These are phyloP conservation scores for Blastomyces silverae DNA, from an alignment of 2,329 filamentous ascomycete genomes.

Conservation along the genomic window DNA sequence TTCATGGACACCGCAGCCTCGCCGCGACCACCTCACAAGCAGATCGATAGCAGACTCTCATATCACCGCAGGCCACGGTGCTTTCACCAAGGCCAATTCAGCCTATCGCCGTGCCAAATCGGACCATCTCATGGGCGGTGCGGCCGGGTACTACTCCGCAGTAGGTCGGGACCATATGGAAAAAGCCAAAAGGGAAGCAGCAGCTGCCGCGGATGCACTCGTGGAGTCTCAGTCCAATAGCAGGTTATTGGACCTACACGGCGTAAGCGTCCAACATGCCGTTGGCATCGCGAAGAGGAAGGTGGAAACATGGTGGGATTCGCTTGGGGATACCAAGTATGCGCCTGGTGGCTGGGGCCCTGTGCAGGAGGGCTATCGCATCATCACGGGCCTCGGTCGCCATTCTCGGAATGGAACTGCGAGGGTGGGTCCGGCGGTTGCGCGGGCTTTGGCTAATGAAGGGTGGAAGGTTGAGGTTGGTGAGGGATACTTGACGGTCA, in stretches of 20 bases:
- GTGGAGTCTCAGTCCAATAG: slow-evolving; percentile 61
- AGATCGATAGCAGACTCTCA: slow-evolving; percentile 41
- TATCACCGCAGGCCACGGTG: slow-evolving; percentile 43
- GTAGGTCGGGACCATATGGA: slow-evolving; percentile 59
- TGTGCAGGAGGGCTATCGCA: slow-evolving; percentile 55
- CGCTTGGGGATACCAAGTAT: slow-evolving; percentile 58
- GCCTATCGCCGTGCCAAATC: slow-evolving; percentile 59
- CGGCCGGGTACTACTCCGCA: slow-evolving; percentile 67
- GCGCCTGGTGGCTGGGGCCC: slow-evolving; percentile 39
- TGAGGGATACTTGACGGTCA: slow-evolving; percentile 64
- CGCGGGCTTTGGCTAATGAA: slow-evolving; percentile 63
- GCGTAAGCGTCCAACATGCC: slow-evolving; percentile 72
- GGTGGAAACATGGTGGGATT: slow-evolving; percentile 69
- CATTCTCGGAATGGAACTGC: slow-evolving; percentile 73
- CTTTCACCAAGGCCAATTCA: slow-evolving; percentile 52
- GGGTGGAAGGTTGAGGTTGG: slow-evolving; percentile 76
- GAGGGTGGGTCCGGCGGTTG: slow-evolving; percentile 72
- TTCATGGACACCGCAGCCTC: slow-evolving; percentile 16
- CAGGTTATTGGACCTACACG: slow-evolving; percentile 68
- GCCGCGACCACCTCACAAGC: slow-evolving; percentile 27
- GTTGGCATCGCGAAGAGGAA: slow-evolving; percentile 66
- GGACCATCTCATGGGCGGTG: slow-evolving; percentile 66
- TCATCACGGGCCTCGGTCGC: slow-evolving; percentile 73
- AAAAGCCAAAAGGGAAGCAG: slow-evolving; percentile 52
- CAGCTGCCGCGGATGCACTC: slow-evolving; percentile 61